phyloP scores from a whole-genome alignment of 2,329 filamentous ascomycete species.

The Arthrinium phaeospermum region DNA sequence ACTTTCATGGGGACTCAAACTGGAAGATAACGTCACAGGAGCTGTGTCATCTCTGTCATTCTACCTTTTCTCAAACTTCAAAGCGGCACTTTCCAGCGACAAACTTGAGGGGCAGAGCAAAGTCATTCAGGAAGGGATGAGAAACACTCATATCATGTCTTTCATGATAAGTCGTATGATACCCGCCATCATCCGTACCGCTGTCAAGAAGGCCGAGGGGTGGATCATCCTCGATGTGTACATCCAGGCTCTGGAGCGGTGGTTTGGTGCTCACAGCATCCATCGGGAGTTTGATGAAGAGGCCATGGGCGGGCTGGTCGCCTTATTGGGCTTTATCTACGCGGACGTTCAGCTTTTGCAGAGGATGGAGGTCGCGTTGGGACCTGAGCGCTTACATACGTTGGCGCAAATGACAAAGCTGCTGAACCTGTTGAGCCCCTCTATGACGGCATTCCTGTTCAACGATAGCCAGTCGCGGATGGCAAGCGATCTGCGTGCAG shows the following conservation, averaged over 20 bases:
- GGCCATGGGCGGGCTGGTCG: conserved; percentile 40
- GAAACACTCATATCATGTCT: conserved; percentile 47
- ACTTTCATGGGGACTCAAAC: conserved; percentile 59
- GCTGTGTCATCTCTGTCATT: conserved; percentile 59
- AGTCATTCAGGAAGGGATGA: conserved; percentile 56
- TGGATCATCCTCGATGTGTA: conserved; percentile 60
- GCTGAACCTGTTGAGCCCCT: conserved; percentile 38
- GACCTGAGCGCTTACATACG: conserved; percentile 31
- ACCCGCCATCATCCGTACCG: conserved; percentile 55
- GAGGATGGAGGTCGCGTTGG: conserved; percentile 29
- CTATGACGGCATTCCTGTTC: conserved; percentile 34
- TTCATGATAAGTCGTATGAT: conserved; percentile 61
- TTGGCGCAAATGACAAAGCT: conserved; percentile 32
- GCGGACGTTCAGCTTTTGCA: conserved; percentile 35
- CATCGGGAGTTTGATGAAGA: conserved; percentile 45
- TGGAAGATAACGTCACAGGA: conserved; percentile 57
- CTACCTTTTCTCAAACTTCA: conserved; percentile 63
- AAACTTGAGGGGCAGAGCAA: conserved; percentile 52
- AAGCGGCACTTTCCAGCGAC: conserved; percentile 56
- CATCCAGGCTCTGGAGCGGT: conserved; percentile 46
- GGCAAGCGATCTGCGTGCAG: conserved; percentile 26
- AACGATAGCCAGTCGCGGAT: conserved; percentile 30
- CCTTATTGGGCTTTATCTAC: conserved; percentile 40
- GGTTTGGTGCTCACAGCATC: conserved; percentile 42
- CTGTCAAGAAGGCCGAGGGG: conserved; percentile 40